Evolutionary conservation across 108 stramenopile species (phyloP).

Genomic region (Fistulifera pelliculosa): DNA sequence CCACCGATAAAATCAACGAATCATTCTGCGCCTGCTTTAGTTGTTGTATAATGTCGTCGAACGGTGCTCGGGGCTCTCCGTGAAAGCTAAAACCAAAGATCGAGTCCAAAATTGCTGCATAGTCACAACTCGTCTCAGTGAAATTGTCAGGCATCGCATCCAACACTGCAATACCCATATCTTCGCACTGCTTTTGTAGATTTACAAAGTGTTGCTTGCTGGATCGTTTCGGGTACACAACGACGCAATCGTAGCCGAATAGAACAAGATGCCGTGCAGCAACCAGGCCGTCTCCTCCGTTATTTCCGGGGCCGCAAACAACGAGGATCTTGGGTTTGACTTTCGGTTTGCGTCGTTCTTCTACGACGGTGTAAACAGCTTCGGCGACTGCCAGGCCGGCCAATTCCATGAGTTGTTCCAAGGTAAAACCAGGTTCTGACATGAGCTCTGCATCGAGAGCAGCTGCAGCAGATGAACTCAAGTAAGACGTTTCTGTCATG

Average conservation of each 20-base stretch:
- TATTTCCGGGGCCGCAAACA: constrained; percentile 94
- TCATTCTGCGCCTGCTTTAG: constrained; percentile 37
- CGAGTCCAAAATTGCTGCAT: constrained; percentile 80
- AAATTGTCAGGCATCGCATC: constrained; percentile 35
- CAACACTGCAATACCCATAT: constrained; percentile 68
- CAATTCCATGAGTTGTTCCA: constrained; percentile 99
- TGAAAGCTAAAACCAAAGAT: constrained; percentile 96
- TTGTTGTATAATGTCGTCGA: constrained; percentile 57
- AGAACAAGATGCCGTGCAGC: constrained; percentile 91
- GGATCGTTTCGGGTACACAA: constrained; percentile 87
- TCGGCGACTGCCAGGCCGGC: constrained; percentile 92
- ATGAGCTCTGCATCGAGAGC: constrained; percentile 91
- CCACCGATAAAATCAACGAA: constrained; percentile 72
- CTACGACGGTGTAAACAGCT: constrained; percentile 58
- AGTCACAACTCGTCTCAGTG: neutral
- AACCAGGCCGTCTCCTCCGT: constrained; percentile 99
- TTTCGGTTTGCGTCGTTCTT: constrained; percentile 4
- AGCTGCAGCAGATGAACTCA: constrained; percentile 72
- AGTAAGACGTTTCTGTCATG: constrained; percentile 16
- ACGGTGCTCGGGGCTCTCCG: constrained; percentile 82
- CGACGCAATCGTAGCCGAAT: constrained; percentile 78
- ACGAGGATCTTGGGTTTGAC: constrained; percentile 40
- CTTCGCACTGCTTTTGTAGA: constrained; percentile 81
- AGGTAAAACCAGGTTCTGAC: constrained; percentile 83
- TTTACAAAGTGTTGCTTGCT: constrained; percentile 55